Base-by-base conservation (phyloP, 2,329 filamentous ascomycete species). In the Xylaria sp. region DNA sequence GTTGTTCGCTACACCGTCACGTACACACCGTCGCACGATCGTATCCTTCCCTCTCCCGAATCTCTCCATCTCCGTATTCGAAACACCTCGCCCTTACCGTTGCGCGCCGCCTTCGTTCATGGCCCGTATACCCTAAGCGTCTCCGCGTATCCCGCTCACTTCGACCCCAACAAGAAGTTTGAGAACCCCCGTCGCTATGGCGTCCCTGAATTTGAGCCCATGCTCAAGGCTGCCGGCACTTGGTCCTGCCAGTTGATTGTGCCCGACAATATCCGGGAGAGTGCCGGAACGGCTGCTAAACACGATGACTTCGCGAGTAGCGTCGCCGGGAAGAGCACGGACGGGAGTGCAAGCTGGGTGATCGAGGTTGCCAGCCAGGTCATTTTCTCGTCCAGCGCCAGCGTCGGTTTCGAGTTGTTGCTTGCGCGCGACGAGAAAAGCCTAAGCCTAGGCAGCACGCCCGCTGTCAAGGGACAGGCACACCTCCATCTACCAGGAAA, bases 21-120 rank as follows among this genome's bases (percentile, higher is more conserved):
- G 54, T 99, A 99, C 75, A 94, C 89, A 1, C 94, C 94, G 3
- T 87, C 88, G 46, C 82, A 86, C 69, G 94, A 97, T 75, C 91
- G 91, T 67, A 95, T 97, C 71, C 82, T 96, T 2, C 94, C 94
- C 3, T 88, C 91, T 3, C 93, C 93, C 34, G 79, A 88, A 65
- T 82, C 86, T 68, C 84, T 99, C 44, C 85, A 91, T 75, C 84
- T 99, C 51, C 91, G 90, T 68, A 87, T 99, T 73, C 93, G 90
- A 73, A 99, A 99, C 75, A 92, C 90, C 8, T 94, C 90, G 46
- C 89, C 91, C 59, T 90, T 96, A 65, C 90, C 94, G 13, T 80
- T 97, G 46, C 90, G 94, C 70, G 94, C 94, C 57, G 94, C 94
- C 59, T 99, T 97, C 73, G 88, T 99, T 57, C 94, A 97, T 76